Conservation (phyloP, 2,329 filamentous ascomycete genomes). For the Penicillium sp. region DNA sequence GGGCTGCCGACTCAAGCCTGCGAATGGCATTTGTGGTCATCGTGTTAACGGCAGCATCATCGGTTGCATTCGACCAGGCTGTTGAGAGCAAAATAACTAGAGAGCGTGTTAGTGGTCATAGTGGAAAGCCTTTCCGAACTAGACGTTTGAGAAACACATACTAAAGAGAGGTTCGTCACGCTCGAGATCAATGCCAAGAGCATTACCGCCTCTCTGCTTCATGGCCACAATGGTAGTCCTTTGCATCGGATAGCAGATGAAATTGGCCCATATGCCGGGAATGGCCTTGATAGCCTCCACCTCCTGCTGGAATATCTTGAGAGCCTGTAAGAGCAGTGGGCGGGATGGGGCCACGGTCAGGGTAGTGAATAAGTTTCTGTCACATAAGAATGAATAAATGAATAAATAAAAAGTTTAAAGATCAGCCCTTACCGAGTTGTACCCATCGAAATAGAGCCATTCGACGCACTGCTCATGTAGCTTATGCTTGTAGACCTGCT, state of each 20-base stretch:
- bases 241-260: conserved; percentile 15
- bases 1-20: conserved; percentile 19
- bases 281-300: conserved; percentile 11
- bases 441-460: conserved; percentile 4
- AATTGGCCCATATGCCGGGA: conserved; percentile 9
- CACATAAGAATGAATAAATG: neutral
- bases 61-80: conserved; percentile 8
- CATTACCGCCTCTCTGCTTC: conserved; percentile 21
- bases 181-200: conserved; percentile 21
- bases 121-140: too few relatives aligned
- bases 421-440: conserved; percentile 5
- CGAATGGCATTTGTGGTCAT: conserved; percentile 14
- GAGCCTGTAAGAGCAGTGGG: conserved; percentile 6
- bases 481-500: conserved; percentile 4
- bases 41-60: conserved; percentile 7
- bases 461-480: neutral
- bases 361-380: conserved; percentile 17
- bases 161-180: conserved; percentile 14
- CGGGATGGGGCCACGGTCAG: conserved; percentile 12
- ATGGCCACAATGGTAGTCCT: conserved; percentile 15
- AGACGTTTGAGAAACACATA: neutral
- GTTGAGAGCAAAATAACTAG: conserved; percentile 15
- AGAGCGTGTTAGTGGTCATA: neutral
- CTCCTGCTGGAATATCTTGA: conserved; percentile 15
- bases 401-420: neutral